phyloP scores from a whole-genome alignment of 257 asterid genomes.

The Petrea volubilis region DNA sequence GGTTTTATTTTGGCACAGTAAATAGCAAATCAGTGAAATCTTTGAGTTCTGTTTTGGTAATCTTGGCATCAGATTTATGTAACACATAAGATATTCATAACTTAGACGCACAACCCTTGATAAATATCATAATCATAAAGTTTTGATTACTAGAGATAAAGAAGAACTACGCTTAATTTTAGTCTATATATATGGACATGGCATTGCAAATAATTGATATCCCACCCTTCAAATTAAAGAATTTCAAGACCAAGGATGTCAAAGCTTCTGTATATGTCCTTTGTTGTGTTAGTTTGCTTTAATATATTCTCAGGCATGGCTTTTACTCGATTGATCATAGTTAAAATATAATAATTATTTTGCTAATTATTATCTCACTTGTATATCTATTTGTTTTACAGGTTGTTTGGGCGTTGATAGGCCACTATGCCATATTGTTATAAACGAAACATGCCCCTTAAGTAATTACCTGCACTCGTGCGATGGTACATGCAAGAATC shows the following conservation, averaged over 20 bases:
- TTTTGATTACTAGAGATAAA: no score
- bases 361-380: neutral
- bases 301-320: neutral
- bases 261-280: neutral
- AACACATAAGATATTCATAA: neutral
- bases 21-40: no score
- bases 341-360: no score
- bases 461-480: neutral
- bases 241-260: neutral
- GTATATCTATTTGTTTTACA: neutral
- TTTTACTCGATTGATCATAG: neutral
- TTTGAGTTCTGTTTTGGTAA: no score
- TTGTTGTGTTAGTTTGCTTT: neutral
- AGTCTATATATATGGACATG: no score
- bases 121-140: neutral
- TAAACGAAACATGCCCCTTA: neutral
- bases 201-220: no score
- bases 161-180: no score
- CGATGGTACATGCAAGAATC: neutral
- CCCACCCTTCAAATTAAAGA: no score
- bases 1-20: no score
- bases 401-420: neutral
- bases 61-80: no score
- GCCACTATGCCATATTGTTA: neutral
- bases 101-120: neutral